These are phyloP conservation scores for Cladosporium sp. DNA, from an alignment of 2,329 filamentous ascomycete genomes.

Conservation along the genomic window DNA sequence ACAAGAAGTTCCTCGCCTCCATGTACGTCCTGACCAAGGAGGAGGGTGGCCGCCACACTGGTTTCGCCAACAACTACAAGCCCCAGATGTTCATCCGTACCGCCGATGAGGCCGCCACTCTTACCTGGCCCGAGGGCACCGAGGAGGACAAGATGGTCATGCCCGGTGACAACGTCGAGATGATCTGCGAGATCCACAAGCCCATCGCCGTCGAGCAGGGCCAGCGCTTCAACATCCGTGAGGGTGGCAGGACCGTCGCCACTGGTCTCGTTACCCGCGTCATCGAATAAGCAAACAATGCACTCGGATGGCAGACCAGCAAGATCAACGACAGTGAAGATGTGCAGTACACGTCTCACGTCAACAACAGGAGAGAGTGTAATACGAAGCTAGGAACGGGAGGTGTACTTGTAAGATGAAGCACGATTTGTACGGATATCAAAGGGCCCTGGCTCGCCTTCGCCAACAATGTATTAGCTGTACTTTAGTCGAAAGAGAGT, in stretches of 20 bases:
- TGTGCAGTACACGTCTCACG: constrained; percentile 1
- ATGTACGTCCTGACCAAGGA: constrained; percentile 98
- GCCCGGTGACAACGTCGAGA: constrained; percentile 98
- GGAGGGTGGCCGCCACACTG: constrained; percentile 94
- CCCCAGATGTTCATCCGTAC: constrained; percentile 96
- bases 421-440: constrained; percentile 13
- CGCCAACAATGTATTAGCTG: constrained; percentile 10
- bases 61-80: constrained; percentile 94
- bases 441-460: constrained; percentile 9
- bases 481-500: constrained; percentile 3
- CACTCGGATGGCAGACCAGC: background rate
- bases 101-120: constrained; percentile 71
- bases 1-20: constrained; percentile 89
- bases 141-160: constrained; percentile 76
- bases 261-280: constrained; percentile 43
- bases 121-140: constrained; percentile 83
- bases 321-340: background rate
- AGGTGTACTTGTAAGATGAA: constrained; percentile 13
- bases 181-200: constrained; percentile 82
- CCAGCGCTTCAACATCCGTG: constrained; percentile 96
- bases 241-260: constrained; percentile 71
- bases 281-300: constrained; percentile 33
- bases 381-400: background rate
- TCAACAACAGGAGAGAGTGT: constrained; percentile 3
- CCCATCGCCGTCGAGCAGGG: constrained; percentile 86